These are phyloP conservation scores for Talaromyces sp. DNA, from an alignment of 2,329 filamentous ascomycete species.

Conservation along the genomic window DNA sequence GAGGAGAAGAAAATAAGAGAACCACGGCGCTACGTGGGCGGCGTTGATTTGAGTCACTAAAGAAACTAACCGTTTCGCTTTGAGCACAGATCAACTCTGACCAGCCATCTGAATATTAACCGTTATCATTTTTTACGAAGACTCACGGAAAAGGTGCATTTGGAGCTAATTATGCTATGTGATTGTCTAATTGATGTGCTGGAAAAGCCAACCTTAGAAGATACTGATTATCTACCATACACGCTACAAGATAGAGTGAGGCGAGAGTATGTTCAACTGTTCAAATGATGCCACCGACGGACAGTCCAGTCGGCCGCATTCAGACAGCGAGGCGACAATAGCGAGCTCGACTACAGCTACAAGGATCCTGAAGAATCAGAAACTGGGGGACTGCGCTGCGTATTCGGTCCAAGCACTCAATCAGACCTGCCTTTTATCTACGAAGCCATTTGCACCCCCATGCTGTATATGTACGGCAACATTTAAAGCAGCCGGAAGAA, in stretches of 20 bases:
- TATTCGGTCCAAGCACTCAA: background rate
- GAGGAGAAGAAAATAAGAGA: constrained; percentile 15
- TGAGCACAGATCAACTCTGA: constrained; percentile 8
- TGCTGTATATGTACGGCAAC: background rate
- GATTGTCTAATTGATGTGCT: background rate
- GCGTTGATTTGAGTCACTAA: constrained; percentile 27
- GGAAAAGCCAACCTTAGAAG: background rate
- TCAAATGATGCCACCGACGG: background rate
- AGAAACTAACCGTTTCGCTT: constrained; percentile 5
- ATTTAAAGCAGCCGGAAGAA: background rate
- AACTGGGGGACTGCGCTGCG: background rate
- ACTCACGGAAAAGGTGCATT: background rate
- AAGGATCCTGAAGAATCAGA: background rate
- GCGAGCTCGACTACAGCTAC: background rate
- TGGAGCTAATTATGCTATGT: background rate
- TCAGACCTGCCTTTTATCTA: background rate
- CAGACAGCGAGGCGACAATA: background rate
- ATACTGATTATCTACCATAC: background rate
- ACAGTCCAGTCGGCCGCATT: background rate
- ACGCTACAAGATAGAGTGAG: background rate
- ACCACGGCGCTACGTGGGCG: constrained; percentile 35
- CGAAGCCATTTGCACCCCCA: background rate
- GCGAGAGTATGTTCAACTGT: background rate
- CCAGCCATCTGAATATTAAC: constrained; percentile 9
- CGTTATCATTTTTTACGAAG: background rate